Base-by-base conservation (phyloP, 2,329 filamentous ascomycete genomes). In the Claviceps lovelessii region DNA sequence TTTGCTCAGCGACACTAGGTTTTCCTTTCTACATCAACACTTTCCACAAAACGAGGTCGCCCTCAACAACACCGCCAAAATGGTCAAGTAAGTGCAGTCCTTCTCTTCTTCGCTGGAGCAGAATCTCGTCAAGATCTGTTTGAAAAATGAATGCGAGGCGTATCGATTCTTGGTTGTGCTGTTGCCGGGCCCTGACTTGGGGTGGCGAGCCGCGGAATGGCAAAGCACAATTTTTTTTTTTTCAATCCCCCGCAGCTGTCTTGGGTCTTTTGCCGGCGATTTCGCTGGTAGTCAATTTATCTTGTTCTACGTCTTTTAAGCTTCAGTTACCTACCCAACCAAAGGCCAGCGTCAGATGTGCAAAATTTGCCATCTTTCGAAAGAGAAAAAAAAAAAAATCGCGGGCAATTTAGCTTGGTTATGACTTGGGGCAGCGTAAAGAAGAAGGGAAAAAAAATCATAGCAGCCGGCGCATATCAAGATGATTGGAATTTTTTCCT, bases 71-170 rank as follows among this genome's bases (percentile, higher is more conserved):
- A 88, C 90, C 88, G 89, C 79, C 86, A 96, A 90, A 75, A 98
- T 98, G 93, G 93, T 98, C 75, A 96, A 97, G 90, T 96, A 86
- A 86, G 90, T 91, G 5, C 55, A 55, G 56, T 52, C 54, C 57
- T 58, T 4, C 35, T 8, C 23, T 2, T 23, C 23, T 23, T 17
- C 1, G 28, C 23, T 23, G 5, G 5, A 17, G 23, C 42, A 13
- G 19, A 28, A 7, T 45, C 42, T 45, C 23, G 42, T 19, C 5
- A 45, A 23, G 19, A 5, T 9, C 19, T 19, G 8, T 45, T 13
- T 23, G 23, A 23, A 13, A 10, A 11, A 31, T 33, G 44, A 11
- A 15, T 29, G 23, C 44, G 11, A 29, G 23, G 35, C 5, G 13
- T 37, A 11, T 41, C 15, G 17, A 8, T 17, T 31, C 4, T 29